Evolutionary conservation across 2,329 filamentous ascomycete species (phyloP).

Genomic region (Colletotrichum limetticola): DNA sequence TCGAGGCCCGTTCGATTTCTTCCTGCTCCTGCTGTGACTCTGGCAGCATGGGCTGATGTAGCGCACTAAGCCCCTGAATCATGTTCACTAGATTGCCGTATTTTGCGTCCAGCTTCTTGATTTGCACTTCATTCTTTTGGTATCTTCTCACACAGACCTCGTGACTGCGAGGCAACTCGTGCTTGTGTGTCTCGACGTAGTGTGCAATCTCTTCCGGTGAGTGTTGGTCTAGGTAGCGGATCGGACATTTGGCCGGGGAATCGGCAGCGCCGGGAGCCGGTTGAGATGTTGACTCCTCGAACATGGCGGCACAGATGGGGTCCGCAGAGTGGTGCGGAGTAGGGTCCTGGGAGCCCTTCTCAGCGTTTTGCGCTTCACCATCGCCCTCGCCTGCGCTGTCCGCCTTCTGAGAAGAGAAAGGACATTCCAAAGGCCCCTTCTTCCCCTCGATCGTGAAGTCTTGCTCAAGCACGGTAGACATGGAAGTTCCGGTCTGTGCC

Average conservation of each 20-base stretch:
- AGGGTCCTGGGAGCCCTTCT: slow-evolving; percentile 43
- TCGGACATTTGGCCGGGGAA: slow-evolving; percentile 80
- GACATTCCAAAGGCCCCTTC: slow-evolving; percentile 82
- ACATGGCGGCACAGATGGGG: slow-evolving; percentile 73
- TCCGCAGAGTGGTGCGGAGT: slow-evolving; percentile 63
- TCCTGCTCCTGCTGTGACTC: slow-evolving; percentile 62
- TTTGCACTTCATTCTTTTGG: slow-evolving; percentile 85
- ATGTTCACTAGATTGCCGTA: slow-evolving; percentile 93
- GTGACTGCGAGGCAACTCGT: slow-evolving; percentile 92
- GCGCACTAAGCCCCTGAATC: slow-evolving; percentile 89
- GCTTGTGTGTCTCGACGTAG: slow-evolving; percentile 95
- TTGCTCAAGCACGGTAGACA: slow-evolving; percentile 79
- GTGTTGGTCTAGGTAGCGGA: slow-evolving; percentile 91
- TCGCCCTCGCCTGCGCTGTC: slow-evolving; percentile 27
- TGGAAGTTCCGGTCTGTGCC: slow-evolving; percentile 61
- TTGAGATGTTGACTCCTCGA: slow-evolving; percentile 67
- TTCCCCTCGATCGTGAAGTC: slow-evolving; percentile 91
- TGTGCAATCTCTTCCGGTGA: slow-evolving; percentile 92
- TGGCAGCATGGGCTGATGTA: slow-evolving; percentile 89
- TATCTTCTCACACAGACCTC: slow-evolving; percentile 92
- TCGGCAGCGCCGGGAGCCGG: slow-evolving; percentile 59
- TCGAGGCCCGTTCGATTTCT: slow-evolving; percentile 64
- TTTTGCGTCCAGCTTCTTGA: slow-evolving; percentile 90
- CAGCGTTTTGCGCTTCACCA: slow-evolving; percentile 8
- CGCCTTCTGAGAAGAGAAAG: slow-evolving; percentile 68